Evolutionary conservation across 768 basidiomycete species (phyloP).

Genomic region (Pseudohyphozyma bogoriensis): DNA sequence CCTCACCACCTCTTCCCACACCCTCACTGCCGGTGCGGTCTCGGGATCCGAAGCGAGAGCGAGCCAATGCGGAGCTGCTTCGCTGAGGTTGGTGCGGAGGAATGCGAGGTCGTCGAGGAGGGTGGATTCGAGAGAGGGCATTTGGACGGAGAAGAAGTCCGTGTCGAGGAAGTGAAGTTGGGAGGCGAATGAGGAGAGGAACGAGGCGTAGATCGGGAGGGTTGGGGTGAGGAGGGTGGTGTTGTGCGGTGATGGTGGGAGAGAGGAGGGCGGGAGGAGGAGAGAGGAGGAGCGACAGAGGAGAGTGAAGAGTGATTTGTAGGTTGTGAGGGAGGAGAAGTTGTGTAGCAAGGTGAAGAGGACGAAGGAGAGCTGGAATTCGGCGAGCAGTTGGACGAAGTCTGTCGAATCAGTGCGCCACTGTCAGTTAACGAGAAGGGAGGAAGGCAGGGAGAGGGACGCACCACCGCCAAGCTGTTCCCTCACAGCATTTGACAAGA

Average conservation of each 20-base stretch:
- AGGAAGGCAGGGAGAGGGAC: slow-evolving; percentile 8
- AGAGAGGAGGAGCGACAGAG: slow-evolving; percentile 33
- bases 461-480: slow-evolving; percentile 33
- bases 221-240: background rate
- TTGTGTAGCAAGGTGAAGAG: slow-evolving; percentile 40
- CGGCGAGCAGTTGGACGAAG: slow-evolving; percentile 32
- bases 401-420: background rate
- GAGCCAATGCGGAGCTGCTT: slow-evolving; percentile 12
- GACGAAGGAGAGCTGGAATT: slow-evolving; percentile 40
- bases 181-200: slow-evolving; percentile 13
- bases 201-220: slow-evolving; percentile 23
- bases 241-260: background rate
- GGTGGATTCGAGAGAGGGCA: slow-evolving; percentile 29
- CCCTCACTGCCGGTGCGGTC: background rate
- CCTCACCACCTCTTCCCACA: slow-evolving; percentile 21
- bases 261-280: slow-evolving; percentile 16
- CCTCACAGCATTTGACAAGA: slow-evolving; percentile 33
- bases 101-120: slow-evolving; percentile 20
- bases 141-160: slow-evolving; percentile 17
- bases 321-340: slow-evolving; percentile 38
- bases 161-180: slow-evolving; percentile 26
- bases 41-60: background rate
- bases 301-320: slow-evolving; percentile 38
- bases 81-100: slow-evolving; percentile 17
- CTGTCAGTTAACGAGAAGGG: background rate